Base-by-base conservation (phyloP, 108 stramenopile genomes). In the Nitzschia sp. region DNA sequence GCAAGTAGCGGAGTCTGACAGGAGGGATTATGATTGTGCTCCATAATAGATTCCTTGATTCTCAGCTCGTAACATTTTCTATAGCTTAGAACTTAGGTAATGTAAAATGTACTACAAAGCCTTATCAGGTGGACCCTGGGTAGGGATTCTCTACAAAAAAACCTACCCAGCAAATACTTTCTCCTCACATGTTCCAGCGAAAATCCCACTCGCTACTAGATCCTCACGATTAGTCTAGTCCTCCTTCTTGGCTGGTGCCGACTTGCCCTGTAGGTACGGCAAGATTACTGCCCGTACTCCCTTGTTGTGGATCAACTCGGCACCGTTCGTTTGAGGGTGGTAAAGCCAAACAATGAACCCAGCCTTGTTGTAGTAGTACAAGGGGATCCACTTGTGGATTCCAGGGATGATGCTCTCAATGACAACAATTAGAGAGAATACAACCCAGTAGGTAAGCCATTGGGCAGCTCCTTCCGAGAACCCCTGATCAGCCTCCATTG, bases 391-490 rank as follows among this genome's bases (percentile, higher is more conserved):
- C 5, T 61, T 51, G 46, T 75, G 58, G 39, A 95, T 20, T 69
- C 92, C 75, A 10, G 56, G 22, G 52, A 78, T 62, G 10, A 76
- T 54, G 26, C 53, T 59, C 69, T 92, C 90, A 8, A 88, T 37
- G 60, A 95, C 83, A 42, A 81, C 83, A 67, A 95, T 81, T 24
- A 80, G 78, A 20, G 86, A 85, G 56, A 95, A 98, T 25, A 96
- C 93, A 38, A 97, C 94, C 97, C 97, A 98, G 81, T 98, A 98
- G 15, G 93, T 96, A 41, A 98, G 83, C 97, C 97, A 98, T 68
- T 97, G 95, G 8, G 86, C 91, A 64, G 95, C 94, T 55, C 95
- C 95, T 24, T 70, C 75, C 20, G 80, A 70, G 20, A 65, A 56
- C 25, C 48, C 73, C 20, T 70, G 50, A 26, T 67, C 67, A 29